Base-by-base conservation (phyloP, 1,284 basidiomycete species). In the Microbotryum violaceum region DNA sequence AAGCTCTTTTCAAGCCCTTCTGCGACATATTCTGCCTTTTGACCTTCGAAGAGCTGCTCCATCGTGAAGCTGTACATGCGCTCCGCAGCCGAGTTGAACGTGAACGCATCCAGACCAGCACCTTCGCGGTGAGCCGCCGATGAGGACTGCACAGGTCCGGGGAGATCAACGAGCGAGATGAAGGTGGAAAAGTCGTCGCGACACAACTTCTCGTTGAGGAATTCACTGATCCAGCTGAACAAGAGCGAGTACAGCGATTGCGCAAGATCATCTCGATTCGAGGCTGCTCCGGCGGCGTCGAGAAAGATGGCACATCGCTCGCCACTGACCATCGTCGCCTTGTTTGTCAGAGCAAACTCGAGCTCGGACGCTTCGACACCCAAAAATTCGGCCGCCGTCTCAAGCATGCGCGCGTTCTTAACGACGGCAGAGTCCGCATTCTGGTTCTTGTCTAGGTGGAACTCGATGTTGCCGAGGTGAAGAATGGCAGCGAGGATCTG, bases 231-330 rank as follows among this genome's bases (percentile, higher is more conserved):
- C 96, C 93, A 98, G 1, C 90, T 85, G 73, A 98, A 98, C 20
- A 98, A 82, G 3, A 98, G 83, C 12, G 90, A 91, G 75, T 98
- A 97, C 0, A 97, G 82, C 0, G 88, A 88, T 73, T 91, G 88
- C 20, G 92, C 90, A 46, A 97, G 85, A 73, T 94, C 90, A 73
- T 97, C 94, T 58, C 92, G 82, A 71, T 97, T 94, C 71, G 87
- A 85, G 0, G 89, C 87, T 2, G 94, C 91, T 55, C 88, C 89
- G 71, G 97, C 93, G 0, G 89, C 85, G 73, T 97, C 91, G 56
- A 98, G 83, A 77, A 98, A 94, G 31, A 97, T 86, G 0, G 93
- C 97, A 77, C 91, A 97, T 20, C 96, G 81, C 76, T 97, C 93
- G 77, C 89, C 69, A 74, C 91, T 88, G 71, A 97, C 85, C 62